These are phyloP conservation scores for Coemansia sp. DNA, from an alignment of 192 early-diverging fungal species.

Conservation along the genomic window DNA sequence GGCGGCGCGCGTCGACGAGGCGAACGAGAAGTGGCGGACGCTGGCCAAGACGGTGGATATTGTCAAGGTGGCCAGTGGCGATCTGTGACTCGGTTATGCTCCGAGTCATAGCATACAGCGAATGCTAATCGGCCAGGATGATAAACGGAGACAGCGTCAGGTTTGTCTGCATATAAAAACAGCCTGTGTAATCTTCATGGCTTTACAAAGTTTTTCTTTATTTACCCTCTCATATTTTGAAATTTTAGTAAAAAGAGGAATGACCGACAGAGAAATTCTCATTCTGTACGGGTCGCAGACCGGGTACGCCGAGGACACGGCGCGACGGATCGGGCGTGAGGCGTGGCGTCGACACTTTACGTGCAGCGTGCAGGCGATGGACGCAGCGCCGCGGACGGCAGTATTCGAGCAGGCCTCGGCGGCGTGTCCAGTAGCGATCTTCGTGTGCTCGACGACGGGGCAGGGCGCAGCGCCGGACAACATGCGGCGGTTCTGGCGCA, in stretches of 20 bases:
- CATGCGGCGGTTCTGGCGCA: slow-evolving; percentile 93
- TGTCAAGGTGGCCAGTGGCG: slow-evolving; percentile 34
- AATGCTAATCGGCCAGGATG: too few relatives aligned
- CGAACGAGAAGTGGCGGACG: slow-evolving; percentile 33
- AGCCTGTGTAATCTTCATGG: neutral
- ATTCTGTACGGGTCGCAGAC: slow-evolving; percentile 93
- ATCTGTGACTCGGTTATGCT: too few relatives aligned
- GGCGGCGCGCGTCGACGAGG: slow-evolving; percentile 19
- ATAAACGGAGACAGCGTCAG: neutral
- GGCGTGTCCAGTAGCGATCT: slow-evolving; percentile 49
- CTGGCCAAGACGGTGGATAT: slow-evolving; percentile 44
- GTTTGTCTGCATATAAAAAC: neutral
- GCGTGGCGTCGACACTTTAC: slow-evolving; percentile 72
- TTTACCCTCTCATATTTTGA: slow-evolving; percentile 2
- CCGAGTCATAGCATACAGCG: too few relatives aligned
- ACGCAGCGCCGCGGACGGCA: slow-evolving; percentile 66
- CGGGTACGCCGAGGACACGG: slow-evolving; percentile 88
- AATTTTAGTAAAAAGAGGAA: slow-evolving; percentile 2
- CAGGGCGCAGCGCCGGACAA: slow-evolving; percentile 90
- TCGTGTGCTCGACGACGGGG: slow-evolving; percentile 91
- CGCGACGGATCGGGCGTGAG: slow-evolving; percentile 77
- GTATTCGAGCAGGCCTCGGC: neutral
- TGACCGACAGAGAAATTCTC: slow-evolving; percentile 50
- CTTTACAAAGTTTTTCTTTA: neutral
- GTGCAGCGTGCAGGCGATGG: slow-evolving; percentile 66